phyloP scores from a whole-genome alignment of 1,139 yeast genomes.

The Candida buenavistaensis region DNA sequence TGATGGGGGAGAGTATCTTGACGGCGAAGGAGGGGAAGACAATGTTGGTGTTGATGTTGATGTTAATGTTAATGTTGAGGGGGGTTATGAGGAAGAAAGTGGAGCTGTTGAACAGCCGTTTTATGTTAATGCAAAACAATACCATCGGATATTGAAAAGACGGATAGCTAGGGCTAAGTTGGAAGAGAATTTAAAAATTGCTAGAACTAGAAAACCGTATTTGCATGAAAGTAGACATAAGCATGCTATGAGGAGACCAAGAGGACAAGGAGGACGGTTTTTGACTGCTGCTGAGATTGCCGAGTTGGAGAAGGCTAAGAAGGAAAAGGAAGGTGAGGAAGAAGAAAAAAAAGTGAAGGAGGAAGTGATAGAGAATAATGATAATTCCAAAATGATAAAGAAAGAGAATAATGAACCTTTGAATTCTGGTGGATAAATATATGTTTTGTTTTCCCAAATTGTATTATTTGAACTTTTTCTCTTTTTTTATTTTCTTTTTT shows the following conservation, averaged over 20 bases:
- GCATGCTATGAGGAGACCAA: constrained; percentile 98
- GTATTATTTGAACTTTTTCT: background rate
- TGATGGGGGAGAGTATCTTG: constrained; percentile 10
- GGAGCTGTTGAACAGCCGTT: constrained; percentile 75
- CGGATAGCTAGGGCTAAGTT: constrained; percentile 91
- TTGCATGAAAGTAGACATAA: constrained; percentile 96
- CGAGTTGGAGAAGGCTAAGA: constrained; percentile 65
- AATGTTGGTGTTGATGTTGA: background rate
- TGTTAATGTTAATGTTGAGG: constrained; percentile 7
- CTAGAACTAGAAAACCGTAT: constrained; percentile 91
- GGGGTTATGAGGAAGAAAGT: background rate
- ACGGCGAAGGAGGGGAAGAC: background rate
- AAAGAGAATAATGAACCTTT: too few relatives aligned
- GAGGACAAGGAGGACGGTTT: constrained; percentile 98
- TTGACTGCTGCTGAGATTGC: constrained; percentile 96
- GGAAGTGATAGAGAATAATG: too few relatives aligned
- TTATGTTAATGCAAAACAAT: constrained; percentile 96
- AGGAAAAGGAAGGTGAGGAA: constrained; percentile 41
- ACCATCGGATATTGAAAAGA: constrained; percentile 89
- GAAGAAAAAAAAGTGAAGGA: constrained; percentile 4
- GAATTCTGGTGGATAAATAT: too few relatives aligned
- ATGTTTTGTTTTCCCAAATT: background rate
- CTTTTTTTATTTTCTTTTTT: background rate
- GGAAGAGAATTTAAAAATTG: constrained; percentile 84
- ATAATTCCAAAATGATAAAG: too few relatives aligned